phyloP scores from a whole-genome alignment of 2,329 filamentous ascomycete genomes.

The Fusarium haematococcum region DNA sequence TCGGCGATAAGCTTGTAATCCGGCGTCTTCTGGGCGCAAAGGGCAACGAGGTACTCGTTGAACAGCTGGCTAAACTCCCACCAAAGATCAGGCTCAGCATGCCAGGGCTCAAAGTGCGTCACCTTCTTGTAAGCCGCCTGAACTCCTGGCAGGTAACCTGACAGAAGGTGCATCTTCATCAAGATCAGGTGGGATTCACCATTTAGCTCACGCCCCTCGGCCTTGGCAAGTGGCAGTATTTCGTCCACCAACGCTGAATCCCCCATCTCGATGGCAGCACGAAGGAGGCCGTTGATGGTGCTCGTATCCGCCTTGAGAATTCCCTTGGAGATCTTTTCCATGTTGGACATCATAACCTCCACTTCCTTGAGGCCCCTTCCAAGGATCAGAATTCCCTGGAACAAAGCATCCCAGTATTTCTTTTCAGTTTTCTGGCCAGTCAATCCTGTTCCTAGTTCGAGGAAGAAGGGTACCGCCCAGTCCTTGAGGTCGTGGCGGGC shows the following conservation, averaged over 20 bases:
- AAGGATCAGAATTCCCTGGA: conserved; percentile 77
- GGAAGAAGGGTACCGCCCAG: conserved; percentile 73
- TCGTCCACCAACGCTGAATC: conserved; percentile 80
- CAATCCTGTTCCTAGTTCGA: conserved; percentile 61
- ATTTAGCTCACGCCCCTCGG: conserved; percentile 75
- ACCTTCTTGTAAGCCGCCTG: conserved; percentile 70
- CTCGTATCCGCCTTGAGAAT: conserved; percentile 70
- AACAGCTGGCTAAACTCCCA: conserved; percentile 70
- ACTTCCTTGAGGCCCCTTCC: conserved; percentile 71
- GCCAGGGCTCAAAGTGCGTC: conserved; percentile 49
- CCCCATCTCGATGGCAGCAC: conserved; percentile 75
- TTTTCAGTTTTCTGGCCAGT: conserved; percentile 60
- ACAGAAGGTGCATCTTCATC: conserved; percentile 80
- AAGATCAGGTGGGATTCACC: conserved; percentile 78
- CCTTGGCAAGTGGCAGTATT: conserved; percentile 74
- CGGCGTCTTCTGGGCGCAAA: conserved; percentile 71
- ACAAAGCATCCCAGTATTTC: conserved; percentile 75
- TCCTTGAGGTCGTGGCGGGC: conserved; percentile 68
- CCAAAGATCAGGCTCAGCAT: conserved; percentile 57
- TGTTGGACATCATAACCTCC: conserved; percentile 72
- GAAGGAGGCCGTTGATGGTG: conserved; percentile 82
- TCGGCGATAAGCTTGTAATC: conserved; percentile 78
- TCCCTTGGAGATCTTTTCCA: conserved; percentile 69
- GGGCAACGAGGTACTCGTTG: conserved; percentile 78
- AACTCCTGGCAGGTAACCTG: conserved; percentile 78